These are phyloP conservation scores for Dendrobium huoshanense DNA, from an alignment of 106 monocot genomes.

Conservation along the genomic window DNA sequence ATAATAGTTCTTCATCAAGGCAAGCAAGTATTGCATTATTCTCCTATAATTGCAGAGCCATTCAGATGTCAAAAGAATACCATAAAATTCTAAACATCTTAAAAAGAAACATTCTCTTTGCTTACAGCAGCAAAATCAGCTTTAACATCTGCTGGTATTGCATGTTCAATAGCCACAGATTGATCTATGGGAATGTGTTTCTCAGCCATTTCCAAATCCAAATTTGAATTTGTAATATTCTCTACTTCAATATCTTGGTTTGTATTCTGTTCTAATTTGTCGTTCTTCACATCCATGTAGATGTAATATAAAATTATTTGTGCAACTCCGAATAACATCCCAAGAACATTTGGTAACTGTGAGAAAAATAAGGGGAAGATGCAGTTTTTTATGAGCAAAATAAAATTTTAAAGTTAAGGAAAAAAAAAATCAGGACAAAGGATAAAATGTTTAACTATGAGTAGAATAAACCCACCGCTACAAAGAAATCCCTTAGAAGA, in stretches of 20 bases:
- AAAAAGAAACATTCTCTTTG: neutral
- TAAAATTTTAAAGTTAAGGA: neutral
- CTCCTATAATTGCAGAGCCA: neutral
- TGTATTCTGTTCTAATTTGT: neutral
- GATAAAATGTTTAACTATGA: neutral
- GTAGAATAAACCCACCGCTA: conserved; percentile 30
- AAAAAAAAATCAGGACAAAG: neutral
- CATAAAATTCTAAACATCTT: neutral
- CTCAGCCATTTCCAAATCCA: neutral
- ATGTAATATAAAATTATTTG: conserved; percentile 57
- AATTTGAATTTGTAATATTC: neutral
- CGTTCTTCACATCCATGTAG: conserved; percentile 30
- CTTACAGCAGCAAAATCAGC: neutral
- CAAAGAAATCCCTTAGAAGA: conserved; percentile 33
- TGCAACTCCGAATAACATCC: conserved; percentile 44
- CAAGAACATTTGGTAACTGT: conserved; percentile 64
- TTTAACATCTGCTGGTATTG: neutral
- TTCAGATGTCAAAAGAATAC: neutral
- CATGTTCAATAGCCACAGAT: neutral
- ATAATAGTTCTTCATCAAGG: too few relatives aligned
- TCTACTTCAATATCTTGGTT: neutral
- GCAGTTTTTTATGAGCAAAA: neutral
- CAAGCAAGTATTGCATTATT: neutral
- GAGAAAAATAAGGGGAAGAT: neutral
- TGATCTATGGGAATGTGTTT: neutral